phyloP scores from a whole-genome alignment of 2,329 filamentous ascomycete genomes.

The Sclerotinia spermophila region DNA sequence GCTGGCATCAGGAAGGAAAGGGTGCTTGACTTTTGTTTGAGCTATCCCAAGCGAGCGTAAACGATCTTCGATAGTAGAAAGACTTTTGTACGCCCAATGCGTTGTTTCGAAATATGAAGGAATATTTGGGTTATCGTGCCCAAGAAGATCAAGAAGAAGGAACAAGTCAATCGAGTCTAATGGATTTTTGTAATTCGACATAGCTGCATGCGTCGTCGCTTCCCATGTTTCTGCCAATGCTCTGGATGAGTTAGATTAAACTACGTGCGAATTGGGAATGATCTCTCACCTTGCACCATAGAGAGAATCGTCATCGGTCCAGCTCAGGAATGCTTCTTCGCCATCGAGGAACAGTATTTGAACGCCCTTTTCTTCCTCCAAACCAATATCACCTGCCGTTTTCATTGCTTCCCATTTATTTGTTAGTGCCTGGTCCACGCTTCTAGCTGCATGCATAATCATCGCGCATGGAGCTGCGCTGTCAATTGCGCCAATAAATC shows the following conservation, averaged over 20 bases:
- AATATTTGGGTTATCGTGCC: constrained; percentile 62
- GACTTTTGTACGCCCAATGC: constrained; percentile 84
- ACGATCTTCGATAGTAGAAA: constrained; percentile 71
- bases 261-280: neutral
- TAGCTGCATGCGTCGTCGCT: constrained; percentile 59
- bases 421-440: constrained; percentile 74
- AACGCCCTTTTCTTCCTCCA: constrained; percentile 76
- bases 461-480: constrained; percentile 94
- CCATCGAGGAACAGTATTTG: constrained; percentile 90
- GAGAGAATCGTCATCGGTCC: constrained; percentile 78
- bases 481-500: constrained; percentile 91
- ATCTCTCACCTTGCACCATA: constrained; percentile 75
- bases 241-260: constrained; percentile 39
- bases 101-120: constrained; percentile 87
- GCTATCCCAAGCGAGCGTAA: constrained; percentile 65
- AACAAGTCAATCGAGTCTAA: constrained; percentile 82
- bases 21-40: constrained; percentile 52
- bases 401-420: constrained; percentile 77
- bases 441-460: constrained; percentile 79
- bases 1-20: constrained; percentile 65
- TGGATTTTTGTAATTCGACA: constrained; percentile 70
- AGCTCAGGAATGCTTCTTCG: constrained; percentile 83
- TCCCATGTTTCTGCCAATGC: constrained; percentile 84
- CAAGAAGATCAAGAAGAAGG: constrained; percentile 86
- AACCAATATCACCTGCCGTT: constrained; percentile 50